Evolutionary conservation across 352 stramenopile genomes (phyloP), one percentile per base, ranked within the genome.

Genomic region (Globisporangium heterothallicum): DNA sequence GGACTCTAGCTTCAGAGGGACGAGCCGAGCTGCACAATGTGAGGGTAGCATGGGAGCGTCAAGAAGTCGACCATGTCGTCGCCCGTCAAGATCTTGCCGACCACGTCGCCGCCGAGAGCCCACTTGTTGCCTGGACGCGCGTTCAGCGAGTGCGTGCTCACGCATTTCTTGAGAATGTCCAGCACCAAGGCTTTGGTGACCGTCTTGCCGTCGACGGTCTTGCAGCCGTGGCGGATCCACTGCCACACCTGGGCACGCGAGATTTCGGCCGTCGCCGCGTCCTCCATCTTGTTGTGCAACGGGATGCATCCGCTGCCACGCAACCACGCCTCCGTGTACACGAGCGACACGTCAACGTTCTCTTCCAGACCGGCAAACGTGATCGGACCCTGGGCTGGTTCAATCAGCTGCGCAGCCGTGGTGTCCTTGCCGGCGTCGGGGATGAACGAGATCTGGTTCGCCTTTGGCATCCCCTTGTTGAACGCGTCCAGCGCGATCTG

Each of bases 231-330:
- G 29, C 68, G 80, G 21, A 88, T 72, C 90, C 89, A 97, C 68
- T 97, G 87, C 92, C 90, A 98, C 59, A 98, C 93, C 59, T 98
- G 92, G 14, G 86, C 88, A 46, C 92, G 82, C 49, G 85, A 96
- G 53, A 98, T 97, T 66, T 98, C 92, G 25, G 92, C 92, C 42
- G 92, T 98, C 22, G 92, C 92, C 14, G 92, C 92, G 68, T 98
- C 92, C 68, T 98, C 92, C 92, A 98, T 98, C 60, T 96, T 92
- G 72, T 97, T 93, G 69, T 97, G 81, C 22, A 98, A 67, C 49
- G 92, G 90, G 61, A 98, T 97, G 68, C 90, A 97, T 24, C 92
- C 92, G 46, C 89, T 84, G 49, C 92, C 92, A 29, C 92, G 77
- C 49, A 98, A 76, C 92, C 92, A 98, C 34, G 92, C 92, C 64